A percentile compares a stretch with the other conserved stretches of the same genome.
These are phyloP conservation scores for Blastomyces percursus DNA, from an alignment of 2,329 filamentous ascomycete species.

Conservation along the genomic window DNA sequence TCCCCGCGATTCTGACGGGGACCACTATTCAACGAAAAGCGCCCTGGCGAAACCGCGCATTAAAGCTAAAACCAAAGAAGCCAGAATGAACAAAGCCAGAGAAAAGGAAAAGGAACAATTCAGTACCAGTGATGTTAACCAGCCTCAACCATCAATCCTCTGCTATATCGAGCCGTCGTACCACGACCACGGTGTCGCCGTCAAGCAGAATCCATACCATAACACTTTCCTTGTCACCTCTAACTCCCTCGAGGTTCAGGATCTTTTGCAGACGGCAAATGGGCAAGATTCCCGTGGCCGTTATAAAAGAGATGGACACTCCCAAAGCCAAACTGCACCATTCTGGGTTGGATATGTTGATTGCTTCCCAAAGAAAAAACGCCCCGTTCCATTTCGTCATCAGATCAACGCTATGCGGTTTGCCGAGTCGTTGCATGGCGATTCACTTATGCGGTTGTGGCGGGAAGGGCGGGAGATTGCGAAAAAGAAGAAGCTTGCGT, in stretches of 20 bases:
- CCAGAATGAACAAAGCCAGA: background rate
- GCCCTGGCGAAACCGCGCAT: background rate
- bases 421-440: slow-evolving; percentile 19
- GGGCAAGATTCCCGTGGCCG: background rate
- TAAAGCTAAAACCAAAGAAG: slow-evolving; percentile 4
- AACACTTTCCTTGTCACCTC: slow-evolving; percentile 18
- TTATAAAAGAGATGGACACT: background rate
- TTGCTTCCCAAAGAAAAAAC: slow-evolving; percentile 22
- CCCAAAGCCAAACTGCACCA: background rate
- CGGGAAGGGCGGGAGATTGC: slow-evolving; percentile 14
- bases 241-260: slow-evolving; percentile 19
- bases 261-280: slow-evolving; percentile 19
- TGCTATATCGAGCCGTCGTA: slow-evolving; percentile 21
- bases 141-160: slow-evolving; percentile 3
- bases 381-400: slow-evolving; percentile 13
- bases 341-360: slow-evolving; percentile 25
- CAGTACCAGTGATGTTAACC: background rate
- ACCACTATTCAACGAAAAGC: background rate
- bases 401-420: slow-evolving; percentile 16
- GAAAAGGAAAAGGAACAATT: background rate
- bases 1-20: too few relatives aligned
- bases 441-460: slow-evolving; percentile 20
- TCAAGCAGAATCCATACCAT: slow-evolving; percentile 27
- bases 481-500: background rate
- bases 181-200: slow-evolving; percentile 22